Base-by-base conservation (phyloP, 2,329 filamentous ascomycete genomes). In the Trichoderma semiorbis region DNA sequence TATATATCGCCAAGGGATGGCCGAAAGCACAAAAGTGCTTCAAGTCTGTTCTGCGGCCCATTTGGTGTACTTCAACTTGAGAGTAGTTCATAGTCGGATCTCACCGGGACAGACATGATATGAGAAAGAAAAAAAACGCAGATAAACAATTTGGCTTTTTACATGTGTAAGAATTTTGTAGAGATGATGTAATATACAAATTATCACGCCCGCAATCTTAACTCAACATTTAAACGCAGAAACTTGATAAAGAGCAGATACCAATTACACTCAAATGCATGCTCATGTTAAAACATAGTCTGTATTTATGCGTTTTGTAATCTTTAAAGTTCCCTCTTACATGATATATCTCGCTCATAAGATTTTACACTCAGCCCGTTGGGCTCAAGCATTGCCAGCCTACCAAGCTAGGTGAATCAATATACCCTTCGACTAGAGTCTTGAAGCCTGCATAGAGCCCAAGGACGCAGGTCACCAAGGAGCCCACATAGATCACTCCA, bases 401-500 rank as follows among this genome's bases (percentile, higher is more conserved):
- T 7, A 53, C 47, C 47, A 53, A 24, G 3, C 21, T 53, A 1
- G 47, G 47, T 7, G 47, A 53, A 53, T 53, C 21, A 6, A 7
- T 7, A 6, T 53, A 53, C 11, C 47, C 47, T 14, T 53, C 47
- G 11, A 53, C 47, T 14, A 53, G 21, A 53, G 47, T 53, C 21
- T 53, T 53, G n/a, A 53, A 53, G n/a, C 47, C 47, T 24, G 47
- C 47, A 24, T 53, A 53, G 21, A 53, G 21, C 21, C 47, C 47
- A 2, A 53, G 21, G 47, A 53, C 47, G 5, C 47, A 53, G 5
- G 47, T 53, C n/a, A 24, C 21, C 11, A 53, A 6, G 5, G 47
- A 53, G 21, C 47, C 47, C 47, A 53, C 21, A 24, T 53, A 53
- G 2, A 53, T 53, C 47, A 53, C 47, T 24, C 47, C 47, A 14